These are phyloP conservation scores for Stephanodiscus triporus DNA, from an alignment of 108 stramenopile genomes.

Conservation along the genomic window DNA sequence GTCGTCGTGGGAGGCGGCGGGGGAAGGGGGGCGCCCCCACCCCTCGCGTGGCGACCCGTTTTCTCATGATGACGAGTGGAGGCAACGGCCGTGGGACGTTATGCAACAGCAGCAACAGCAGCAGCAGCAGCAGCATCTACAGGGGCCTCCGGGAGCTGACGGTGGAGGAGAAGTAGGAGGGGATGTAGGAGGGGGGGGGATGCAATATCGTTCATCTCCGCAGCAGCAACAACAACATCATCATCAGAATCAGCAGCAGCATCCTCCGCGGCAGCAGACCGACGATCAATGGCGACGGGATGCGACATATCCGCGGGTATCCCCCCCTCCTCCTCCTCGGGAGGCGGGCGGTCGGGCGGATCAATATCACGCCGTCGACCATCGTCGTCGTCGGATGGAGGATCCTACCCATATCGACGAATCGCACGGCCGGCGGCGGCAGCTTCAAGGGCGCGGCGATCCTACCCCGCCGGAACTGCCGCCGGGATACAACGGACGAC, in stretches of 20 bases:
- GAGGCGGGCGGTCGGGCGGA: not conserved
- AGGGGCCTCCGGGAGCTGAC: not conserved
- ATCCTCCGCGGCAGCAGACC: slow-evolving; percentile 3
- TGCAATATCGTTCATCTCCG: slow-evolving; percentile 4
- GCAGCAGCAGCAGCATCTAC: slow-evolving; percentile 13
- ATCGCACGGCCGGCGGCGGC: too few species aligned
- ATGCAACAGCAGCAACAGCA: not conserved
- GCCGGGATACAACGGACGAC: not conserved
- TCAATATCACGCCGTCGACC: slow-evolving; percentile 1
- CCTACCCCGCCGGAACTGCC: not conserved
- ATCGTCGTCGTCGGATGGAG: not conserved
- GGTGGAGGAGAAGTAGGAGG: too few species aligned
- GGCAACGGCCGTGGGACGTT: not conserved
- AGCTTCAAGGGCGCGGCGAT: not conserved
- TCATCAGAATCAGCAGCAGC: slow-evolving; percentile 18
- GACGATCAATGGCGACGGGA: not conserved
- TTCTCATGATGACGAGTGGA: not conserved
- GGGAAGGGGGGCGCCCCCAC: too few species aligned
- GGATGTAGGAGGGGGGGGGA: too few species aligned
- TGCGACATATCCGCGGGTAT: not conserved
- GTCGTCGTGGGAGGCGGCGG: not conserved
- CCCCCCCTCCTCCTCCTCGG: not conserved
- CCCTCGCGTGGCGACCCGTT: too few species aligned
- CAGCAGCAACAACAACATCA: slow-evolving; percentile 7
- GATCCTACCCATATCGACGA: too few species aligned